These are phyloP conservation scores for Yarrowia sp. DNA, from an alignment of 805 yeast genomes.

Conservation along the genomic window DNA sequence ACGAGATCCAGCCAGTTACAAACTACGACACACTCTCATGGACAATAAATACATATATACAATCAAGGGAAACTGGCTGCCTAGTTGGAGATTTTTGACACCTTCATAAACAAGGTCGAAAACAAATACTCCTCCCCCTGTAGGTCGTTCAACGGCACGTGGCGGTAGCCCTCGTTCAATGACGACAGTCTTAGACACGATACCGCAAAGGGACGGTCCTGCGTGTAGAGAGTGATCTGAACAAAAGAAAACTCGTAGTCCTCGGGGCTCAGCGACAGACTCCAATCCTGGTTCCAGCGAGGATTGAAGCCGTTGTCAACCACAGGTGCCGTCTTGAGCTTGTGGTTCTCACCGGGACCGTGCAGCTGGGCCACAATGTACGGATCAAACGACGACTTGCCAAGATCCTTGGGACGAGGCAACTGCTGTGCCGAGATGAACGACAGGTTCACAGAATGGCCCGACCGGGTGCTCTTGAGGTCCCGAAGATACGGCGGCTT, in stretches of 20 bases:
- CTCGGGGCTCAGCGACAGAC: slow-evolving; percentile 1
- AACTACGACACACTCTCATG: not conserved
- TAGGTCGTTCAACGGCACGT: slow-evolving; percentile 67
- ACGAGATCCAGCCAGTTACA: too few species aligned
- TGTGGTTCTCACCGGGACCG: slow-evolving; percentile 38
- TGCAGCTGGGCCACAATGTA: slow-evolving; percentile 58
- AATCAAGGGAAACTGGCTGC: not conserved
- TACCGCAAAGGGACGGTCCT: slow-evolving; percentile 49
- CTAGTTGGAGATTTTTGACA: slow-evolving; percentile 10
- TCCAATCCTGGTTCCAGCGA: slow-evolving; percentile 60
- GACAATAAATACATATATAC: slow-evolving; percentile 17
- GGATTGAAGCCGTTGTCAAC: slow-evolving; percentile 81
- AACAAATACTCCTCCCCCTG: slow-evolving; percentile 76
- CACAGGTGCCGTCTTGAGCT: slow-evolving; percentile 27
- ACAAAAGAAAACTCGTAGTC: slow-evolving; percentile 39
- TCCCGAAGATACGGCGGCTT: slow-evolving; percentile 55
- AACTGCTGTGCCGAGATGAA: slow-evolving; percentile 81
- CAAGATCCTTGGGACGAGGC: slow-evolving; percentile 61
- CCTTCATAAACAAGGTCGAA: slow-evolving; percentile 50
- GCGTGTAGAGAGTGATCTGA: slow-evolving; percentile 38
- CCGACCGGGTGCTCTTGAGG: slow-evolving; percentile 30
- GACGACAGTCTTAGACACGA: slow-evolving; percentile 58
- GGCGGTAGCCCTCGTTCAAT: slow-evolving; percentile 76
- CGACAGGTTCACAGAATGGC: slow-evolving; percentile 38
- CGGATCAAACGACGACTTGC: slow-evolving; percentile 54